Evolutionary conservation across 495 filamentous ascomycete genomes (phyloP).

Genomic region (Filosporella fistucella): DNA sequence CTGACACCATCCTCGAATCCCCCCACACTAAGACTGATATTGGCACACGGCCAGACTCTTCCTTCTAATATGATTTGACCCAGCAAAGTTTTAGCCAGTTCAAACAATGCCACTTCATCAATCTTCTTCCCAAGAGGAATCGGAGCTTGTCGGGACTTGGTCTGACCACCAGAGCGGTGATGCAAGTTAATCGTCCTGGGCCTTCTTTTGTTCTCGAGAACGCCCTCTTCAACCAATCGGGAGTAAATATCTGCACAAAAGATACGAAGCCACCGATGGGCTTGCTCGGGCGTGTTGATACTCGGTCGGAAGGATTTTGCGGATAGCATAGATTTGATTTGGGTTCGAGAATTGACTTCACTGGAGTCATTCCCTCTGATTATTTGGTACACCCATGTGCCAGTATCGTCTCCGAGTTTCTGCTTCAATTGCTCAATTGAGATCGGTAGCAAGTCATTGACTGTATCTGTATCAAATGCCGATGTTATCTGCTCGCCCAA

Average conservation of each 20-base stretch:
- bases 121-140: slow-evolving; percentile 74
- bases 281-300: slow-evolving; percentile 78
- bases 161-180: slow-evolving; percentile 66
- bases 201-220: slow-evolving; percentile 81
- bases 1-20: slow-evolving; percentile 86
- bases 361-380: slow-evolving; percentile 82
- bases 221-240: slow-evolving; percentile 85
- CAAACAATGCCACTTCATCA: slow-evolving; percentile 68
- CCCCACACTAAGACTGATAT: slow-evolving; percentile 77
- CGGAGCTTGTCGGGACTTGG: slow-evolving; percentile 64
- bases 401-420: slow-evolving; percentile 80
- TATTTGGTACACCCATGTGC: slow-evolving; percentile 80
- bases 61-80: slow-evolving; percentile 74
- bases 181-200: slow-evolving; percentile 83
- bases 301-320: slow-evolving; percentile 91
- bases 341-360: slow-evolving; percentile 86
- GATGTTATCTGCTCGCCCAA: slow-evolving; percentile 79
- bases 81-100: slow-evolving; percentile 71
- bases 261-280: slow-evolving; percentile 80
- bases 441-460: slow-evolving; percentile 70
- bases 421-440: slow-evolving; percentile 73
- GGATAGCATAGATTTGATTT: slow-evolving; percentile 97
- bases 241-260: slow-evolving; percentile 91
- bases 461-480: slow-evolving; percentile 72
- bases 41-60: slow-evolving; percentile 78